Evolutionary conservation across 2,329 filamentous ascomycete genomes (phyloP).

Genomic region (Penicillium oxalicum): DNA sequence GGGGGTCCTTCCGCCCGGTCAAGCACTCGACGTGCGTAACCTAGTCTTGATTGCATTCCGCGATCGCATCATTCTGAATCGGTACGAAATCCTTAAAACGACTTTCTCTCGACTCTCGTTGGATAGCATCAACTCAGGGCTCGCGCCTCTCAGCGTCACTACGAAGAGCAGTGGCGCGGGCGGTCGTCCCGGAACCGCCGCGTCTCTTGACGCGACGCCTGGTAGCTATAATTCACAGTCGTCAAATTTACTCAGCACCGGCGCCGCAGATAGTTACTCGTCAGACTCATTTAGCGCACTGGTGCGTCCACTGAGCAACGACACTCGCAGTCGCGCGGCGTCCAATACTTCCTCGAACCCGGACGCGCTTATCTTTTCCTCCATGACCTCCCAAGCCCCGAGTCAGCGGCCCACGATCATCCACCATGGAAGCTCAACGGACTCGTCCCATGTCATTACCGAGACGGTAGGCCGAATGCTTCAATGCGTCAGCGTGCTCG

Average conservation of each 20-base stretch:
- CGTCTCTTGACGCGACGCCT: constrained; percentile 66
- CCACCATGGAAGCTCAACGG: constrained; percentile 29
- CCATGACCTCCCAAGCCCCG: constrained; percentile 31
- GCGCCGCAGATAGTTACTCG: constrained; percentile 45
- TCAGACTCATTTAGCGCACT: constrained; percentile 45
- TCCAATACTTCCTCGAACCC: constrained; percentile 66
- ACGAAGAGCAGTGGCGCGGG: constrained; percentile 42
- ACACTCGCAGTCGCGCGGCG: constrained; percentile 66
- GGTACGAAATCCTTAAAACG: constrained; percentile 80
- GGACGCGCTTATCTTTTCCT: constrained; percentile 40
- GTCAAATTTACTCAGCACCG: constrained; percentile 69
- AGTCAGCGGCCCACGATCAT: constrained; percentile 29
- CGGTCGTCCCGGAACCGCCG: constrained; percentile 64
- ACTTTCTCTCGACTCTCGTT: constrained; percentile 87
- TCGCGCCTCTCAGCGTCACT: constrained; percentile 39
- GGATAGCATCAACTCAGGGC: constrained; percentile 61
- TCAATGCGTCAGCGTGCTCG: constrained; percentile 89
- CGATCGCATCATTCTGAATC: constrained; percentile 79
- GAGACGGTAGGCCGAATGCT: constrained; percentile 94
- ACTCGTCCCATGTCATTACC: constrained; percentile 67
- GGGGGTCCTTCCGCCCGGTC: constrained; percentile 52
- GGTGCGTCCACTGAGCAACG: constrained; percentile 17
- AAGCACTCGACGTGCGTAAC: constrained; percentile 76
- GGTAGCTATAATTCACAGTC: constrained; percentile 73
- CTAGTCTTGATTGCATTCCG: constrained; percentile 84